A percentile compares a stretch with the other conserved stretches of the same genome.
Evolutionary conservation across 2,329 filamentous ascomycete species (phyloP).

Genomic region (Penicillium sp.): DNA sequence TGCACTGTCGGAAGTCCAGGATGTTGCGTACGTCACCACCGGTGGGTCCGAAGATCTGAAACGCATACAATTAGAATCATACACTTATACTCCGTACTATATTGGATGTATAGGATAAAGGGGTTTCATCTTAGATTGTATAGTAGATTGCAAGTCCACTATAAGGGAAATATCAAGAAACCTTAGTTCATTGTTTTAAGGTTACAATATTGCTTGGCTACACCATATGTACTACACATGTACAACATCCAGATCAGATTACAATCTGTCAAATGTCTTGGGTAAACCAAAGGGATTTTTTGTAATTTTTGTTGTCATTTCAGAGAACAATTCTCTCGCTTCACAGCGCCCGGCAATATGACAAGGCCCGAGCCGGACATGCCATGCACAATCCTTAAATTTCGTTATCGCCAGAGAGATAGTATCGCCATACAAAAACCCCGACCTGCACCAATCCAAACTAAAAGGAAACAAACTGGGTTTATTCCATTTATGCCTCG

Average conservation of each 20-base stretch:
- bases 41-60: slow-evolving; percentile 15
- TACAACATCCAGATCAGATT: not conserved
- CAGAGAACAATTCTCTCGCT: slow-evolving; percentile 48
- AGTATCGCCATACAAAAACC: slow-evolving; percentile 29
- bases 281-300: slow-evolving; percentile 47
- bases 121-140: too few relatives aligned
- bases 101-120: too few relatives aligned
- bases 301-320: slow-evolving; percentile 39
- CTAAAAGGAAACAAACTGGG: slow-evolving; percentile 34
- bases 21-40: not conserved
- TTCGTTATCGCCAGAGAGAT: slow-evolving; percentile 32
- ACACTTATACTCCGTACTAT: too few relatives aligned
- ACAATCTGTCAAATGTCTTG: slow-evolving; percentile 38
- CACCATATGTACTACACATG: not conserved
- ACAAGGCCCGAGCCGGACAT: slow-evolving; percentile 27
- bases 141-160: too few relatives aligned
- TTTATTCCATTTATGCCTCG: slow-evolving; percentile 66
- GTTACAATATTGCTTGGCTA: not conserved
- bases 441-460: slow-evolving; percentile 25
- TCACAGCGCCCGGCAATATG: slow-evolving; percentile 48
- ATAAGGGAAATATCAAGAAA: too few relatives aligned
- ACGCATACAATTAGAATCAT: not conserved
- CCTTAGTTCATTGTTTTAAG: not conserved
- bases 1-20: not conserved
- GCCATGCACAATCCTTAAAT: slow-evolving; percentile 32